Percentiles rank a stretch among this genome's conserved stretches.
Evolutionary conservation across 1,284 basidiomycete species (phyloP).

Genomic region (Rugiboletus extremiorientalis): DNA sequence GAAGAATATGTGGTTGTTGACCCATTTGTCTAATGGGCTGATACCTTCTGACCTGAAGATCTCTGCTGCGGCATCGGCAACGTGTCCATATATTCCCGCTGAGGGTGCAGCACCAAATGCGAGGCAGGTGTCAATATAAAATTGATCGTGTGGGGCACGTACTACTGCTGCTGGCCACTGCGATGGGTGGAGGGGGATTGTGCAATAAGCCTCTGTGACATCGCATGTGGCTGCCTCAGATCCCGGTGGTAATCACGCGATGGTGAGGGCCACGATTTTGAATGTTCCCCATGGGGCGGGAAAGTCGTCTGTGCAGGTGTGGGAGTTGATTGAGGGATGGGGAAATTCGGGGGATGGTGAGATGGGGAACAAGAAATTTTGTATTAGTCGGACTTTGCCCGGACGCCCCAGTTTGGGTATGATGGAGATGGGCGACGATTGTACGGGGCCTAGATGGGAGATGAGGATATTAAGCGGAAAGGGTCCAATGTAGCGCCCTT

Average conservation of each 20-base stretch:
- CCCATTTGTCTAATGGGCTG: too few relatives aligned
- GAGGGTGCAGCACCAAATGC: too few relatives aligned
- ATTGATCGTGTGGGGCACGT: too few relatives aligned
- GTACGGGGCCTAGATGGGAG: background rate
- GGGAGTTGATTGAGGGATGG: background rate
- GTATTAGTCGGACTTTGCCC: background rate
- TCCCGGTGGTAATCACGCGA: background rate
- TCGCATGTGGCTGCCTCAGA: background rate
- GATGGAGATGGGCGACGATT: slow-evolving; percentile 1
- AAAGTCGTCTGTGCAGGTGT: background rate
- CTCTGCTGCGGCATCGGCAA: too few relatives aligned
- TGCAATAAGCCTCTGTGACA: background rate
- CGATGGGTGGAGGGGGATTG: background rate
- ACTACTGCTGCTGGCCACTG: too few relatives aligned
- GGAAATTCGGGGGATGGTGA: rapidly evolving
- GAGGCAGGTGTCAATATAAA: too few relatives aligned
- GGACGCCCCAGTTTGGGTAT: background rate
- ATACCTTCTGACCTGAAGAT: too few relatives aligned
- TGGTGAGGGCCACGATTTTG: background rate
- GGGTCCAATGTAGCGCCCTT: background rate
- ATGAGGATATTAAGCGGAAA: background rate
- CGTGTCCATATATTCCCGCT: too few relatives aligned
- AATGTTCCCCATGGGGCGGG: background rate
- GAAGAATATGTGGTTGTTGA: too few relatives aligned
- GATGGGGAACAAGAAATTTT: slow-evolving; percentile 1